These are phyloP conservation scores for Vitis riparia DNA, from an alignment of 164 flowering plant species.

Conservation along the genomic window DNA sequence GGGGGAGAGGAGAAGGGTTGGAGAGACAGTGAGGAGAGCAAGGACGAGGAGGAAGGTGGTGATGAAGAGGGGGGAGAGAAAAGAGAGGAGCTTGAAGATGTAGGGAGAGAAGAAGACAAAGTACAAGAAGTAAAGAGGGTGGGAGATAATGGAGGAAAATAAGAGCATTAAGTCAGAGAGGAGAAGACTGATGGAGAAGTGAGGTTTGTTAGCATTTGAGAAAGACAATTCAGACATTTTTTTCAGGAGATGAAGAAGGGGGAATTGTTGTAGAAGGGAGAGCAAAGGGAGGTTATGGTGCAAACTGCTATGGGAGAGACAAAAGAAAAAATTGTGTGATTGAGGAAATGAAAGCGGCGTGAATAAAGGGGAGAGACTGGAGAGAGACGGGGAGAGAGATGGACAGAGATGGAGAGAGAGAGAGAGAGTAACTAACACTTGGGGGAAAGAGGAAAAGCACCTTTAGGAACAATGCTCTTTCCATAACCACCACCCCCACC, in stretches of 20 bases:
- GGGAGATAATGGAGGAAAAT: slow-evolving; percentile 47
- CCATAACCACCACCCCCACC: slow-evolving; percentile 27
- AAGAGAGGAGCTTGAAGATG: slow-evolving; percentile 61
- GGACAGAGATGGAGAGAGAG: slow-evolving; percentile 12
- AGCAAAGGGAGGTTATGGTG: neutral
- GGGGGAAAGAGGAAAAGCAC: slow-evolving; percentile 8
- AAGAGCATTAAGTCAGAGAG: slow-evolving; percentile 37
- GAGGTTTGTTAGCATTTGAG: slow-evolving; percentile 21
- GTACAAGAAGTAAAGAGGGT: slow-evolving; percentile 75
- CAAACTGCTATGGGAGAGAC: neutral
- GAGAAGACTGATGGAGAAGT: slow-evolving; percentile 29
- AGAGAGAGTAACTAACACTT: slow-evolving; percentile 16
- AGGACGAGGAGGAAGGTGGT: slow-evolving; percentile 67
- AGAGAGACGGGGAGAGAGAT: slow-evolving; percentile 8
- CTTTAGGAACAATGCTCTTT: slow-evolving; percentile 26
- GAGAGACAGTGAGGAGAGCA: slow-evolving; percentile 38
- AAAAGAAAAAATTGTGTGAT: slow-evolving; percentile 10
- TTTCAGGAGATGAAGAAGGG: slow-evolving; percentile 5
- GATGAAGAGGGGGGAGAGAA: slow-evolving; percentile 78
- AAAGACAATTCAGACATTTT: slow-evolving; percentile 39
- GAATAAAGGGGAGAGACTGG: slow-evolving; percentile 42
- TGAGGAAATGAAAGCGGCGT: slow-evolving; percentile 42
- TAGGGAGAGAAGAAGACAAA: slow-evolving; percentile 79
- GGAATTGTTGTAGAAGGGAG: slow-evolving; percentile 8
- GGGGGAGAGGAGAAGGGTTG: slow-evolving; percentile 11